Percentiles rank a stretch among this genome's conserved stretches.
Conservation (phyloP, 192 early-diverging fungal genomes). For the Backusella tarrabulga region DNA sequence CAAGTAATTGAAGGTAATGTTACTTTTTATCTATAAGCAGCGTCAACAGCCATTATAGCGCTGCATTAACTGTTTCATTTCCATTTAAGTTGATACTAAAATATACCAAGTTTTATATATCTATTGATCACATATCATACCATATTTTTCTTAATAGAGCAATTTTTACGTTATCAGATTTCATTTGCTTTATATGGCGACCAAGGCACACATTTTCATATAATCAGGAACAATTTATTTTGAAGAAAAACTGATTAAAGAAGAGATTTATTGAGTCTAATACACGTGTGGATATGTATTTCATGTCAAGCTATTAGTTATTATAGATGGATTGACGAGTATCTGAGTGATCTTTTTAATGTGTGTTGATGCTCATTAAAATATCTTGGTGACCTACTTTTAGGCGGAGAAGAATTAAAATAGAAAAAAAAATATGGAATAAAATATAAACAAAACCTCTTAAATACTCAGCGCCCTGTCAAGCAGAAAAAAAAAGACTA, state of each 20-base stretch:
- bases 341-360: neutral
- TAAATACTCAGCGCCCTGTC: neutral
- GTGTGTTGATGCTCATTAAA: too few relatives aligned
- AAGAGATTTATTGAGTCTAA: neutral
- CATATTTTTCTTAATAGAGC: too few relatives aligned
- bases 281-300: neutral
- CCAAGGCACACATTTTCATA: too few relatives aligned
- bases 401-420: neutral
- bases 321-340: neutral
- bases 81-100: neutral
- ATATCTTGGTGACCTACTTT: neutral
- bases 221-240: neutral
- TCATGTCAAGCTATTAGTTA: neutral
- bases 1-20: neutral
- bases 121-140: neutral
- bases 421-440: neutral
- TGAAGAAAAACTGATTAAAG: neutral
- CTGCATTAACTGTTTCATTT: neutral
- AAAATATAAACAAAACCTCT: neutral
- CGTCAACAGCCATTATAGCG: neutral
- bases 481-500: neutral
- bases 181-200: neutral
- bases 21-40: neutral
- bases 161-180: neutral
- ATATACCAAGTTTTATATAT: too few relatives aligned